phyloP scores from a whole-genome alignment of 73 alveolate genomes.

The Symbiodinium pilosum region DNA sequence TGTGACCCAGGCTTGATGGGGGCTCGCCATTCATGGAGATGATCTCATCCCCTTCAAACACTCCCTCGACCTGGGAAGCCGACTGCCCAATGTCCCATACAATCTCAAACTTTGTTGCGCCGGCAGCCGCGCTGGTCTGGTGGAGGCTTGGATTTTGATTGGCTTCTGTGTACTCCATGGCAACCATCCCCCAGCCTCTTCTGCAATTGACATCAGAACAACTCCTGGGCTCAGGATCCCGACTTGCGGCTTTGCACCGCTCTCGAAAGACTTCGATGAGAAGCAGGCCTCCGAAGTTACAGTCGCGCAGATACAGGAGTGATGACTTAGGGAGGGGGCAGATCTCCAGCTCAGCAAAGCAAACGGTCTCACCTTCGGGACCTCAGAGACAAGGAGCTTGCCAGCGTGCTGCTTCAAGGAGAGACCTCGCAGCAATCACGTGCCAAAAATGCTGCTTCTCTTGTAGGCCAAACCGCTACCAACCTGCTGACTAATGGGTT shows the following conservation, averaged over 20 bases:
- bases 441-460: background rate
- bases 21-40: constrained; percentile 84
- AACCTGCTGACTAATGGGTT: background rate
- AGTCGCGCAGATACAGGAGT: background rate
- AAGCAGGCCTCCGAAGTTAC: constrained; percentile 65
- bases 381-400: constrained; percentile 65
- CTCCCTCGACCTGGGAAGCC: constrained; percentile 80
- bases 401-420: constrained; percentile 76
- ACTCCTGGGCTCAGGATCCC: background rate
- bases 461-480: too few relatives aligned
- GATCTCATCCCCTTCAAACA: constrained; percentile 89
- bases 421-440: background rate
- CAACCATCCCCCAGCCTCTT: too few relatives aligned
- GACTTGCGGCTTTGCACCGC: constrained; percentile 93
- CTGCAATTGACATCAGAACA: too few relatives aligned
- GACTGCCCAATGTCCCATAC: too few relatives aligned
- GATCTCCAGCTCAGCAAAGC: background rate
- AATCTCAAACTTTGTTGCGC: too few relatives aligned
- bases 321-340: background rate
- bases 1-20: constrained; percentile 16
- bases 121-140: too few relatives aligned
- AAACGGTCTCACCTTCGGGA: constrained; percentile 35
- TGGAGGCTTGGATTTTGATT: too few relatives aligned
- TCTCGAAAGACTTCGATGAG: constrained; percentile 51
- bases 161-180: too few relatives aligned